A percentile compares a stretch with the other conserved stretches of the same genome.
Conservation (phyloP, 1,284 basidiomycete species). For the Ustilago cynodontis region DNA sequence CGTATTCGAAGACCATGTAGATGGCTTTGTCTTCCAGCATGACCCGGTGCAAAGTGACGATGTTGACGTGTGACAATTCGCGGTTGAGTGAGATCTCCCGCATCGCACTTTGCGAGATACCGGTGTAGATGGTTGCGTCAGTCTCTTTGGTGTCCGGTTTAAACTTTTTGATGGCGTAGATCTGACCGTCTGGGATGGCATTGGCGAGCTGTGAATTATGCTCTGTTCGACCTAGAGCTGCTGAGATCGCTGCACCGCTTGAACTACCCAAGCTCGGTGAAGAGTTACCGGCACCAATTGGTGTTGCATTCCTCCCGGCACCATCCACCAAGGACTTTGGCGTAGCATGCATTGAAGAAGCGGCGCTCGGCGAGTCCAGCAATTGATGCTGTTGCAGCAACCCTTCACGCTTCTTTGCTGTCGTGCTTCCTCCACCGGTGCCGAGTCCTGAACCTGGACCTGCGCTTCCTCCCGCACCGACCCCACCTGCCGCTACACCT, state of each 20-base stretch:
- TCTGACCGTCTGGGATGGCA: conserved; percentile 34
- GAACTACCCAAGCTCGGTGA: conserved; percentile 26
- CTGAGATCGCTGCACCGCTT: not conserved
- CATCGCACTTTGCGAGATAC: conserved; percentile 96
- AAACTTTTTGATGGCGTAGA: conserved; percentile 98
- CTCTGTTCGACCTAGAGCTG: conserved; percentile 6
- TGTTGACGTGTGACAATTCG: conserved; percentile 91
- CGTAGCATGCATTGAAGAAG: conserved; percentile 29
- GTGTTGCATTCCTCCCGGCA: conserved; percentile 13
- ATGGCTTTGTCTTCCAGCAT: conserved; percentile 93
- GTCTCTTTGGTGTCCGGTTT: conserved; percentile 86
- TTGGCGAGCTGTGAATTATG: not conserved
- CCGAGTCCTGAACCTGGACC: not conserved
- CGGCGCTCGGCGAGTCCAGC: conserved; percentile 27
- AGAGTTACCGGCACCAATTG: conserved; percentile 7
- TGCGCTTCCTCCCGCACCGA: not conserved
- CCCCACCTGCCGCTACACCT: not conserved
- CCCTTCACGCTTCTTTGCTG: conserved; percentile 24
- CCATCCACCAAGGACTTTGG: conserved; percentile 25
- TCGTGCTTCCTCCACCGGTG: not conserved
- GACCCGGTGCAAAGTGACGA: conserved; percentile 91
- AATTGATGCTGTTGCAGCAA: conserved; percentile 35
- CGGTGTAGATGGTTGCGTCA: conserved; percentile 80
- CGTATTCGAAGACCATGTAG: conserved; percentile 96
- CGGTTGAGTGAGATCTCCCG: conserved; percentile 96